Evolutionary conservation across 2,329 filamentous ascomycete genomes (phyloP).

Genomic region (Colletotrichum phormii): DNA sequence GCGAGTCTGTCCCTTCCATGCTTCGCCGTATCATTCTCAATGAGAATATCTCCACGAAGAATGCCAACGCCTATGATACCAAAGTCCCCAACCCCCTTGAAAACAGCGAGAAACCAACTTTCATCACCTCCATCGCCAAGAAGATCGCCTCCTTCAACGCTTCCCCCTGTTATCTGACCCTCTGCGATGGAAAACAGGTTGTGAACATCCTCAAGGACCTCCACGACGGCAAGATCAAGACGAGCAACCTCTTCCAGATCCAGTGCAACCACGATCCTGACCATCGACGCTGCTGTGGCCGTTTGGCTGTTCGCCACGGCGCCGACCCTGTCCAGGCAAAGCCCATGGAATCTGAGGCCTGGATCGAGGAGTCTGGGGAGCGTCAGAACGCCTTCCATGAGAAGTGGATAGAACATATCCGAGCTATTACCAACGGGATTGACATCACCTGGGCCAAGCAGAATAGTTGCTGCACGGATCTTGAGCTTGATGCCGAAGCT

Average conservation of each 20-base stretch:
- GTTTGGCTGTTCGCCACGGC: not conserved
- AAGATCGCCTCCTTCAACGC: conserved; percentile 52
- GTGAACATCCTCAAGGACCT: conserved; percentile 68
- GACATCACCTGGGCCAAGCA: not conserved
- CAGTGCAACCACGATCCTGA: conserved; percentile 66
- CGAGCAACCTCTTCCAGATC: conserved; percentile 62
- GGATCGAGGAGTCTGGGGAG: conserved; percentile 45
- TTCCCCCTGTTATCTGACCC: conserved; percentile 67
- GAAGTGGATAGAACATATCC: conserved; percentile 24
- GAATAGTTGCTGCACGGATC: conserved; percentile 19
- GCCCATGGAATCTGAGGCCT: conserved; percentile 39
- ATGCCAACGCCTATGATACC: not conserved
- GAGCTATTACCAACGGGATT: not conserved
- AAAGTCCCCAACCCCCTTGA: fast-evolving
- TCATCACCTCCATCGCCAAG: not conserved
- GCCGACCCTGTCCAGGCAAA: conserved; percentile 2
- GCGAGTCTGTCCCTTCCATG: conserved; percentile 64
- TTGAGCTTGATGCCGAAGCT: not conserved
- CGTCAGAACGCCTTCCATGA: conserved; percentile 21
- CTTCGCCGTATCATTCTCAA: conserved; percentile 51
- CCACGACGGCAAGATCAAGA: conserved; percentile 54
- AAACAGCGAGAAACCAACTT: not conserved
- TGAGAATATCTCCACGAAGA: not conserved
- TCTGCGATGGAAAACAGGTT: conserved; percentile 61
- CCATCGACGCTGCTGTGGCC: conserved; percentile 5